A percentile compares a stretch with the other conserved stretches of the same genome.
phyloP scores from a whole-genome alignment of 2,329 filamentous ascomycete species.

The Aspergillus sp. region DNA sequence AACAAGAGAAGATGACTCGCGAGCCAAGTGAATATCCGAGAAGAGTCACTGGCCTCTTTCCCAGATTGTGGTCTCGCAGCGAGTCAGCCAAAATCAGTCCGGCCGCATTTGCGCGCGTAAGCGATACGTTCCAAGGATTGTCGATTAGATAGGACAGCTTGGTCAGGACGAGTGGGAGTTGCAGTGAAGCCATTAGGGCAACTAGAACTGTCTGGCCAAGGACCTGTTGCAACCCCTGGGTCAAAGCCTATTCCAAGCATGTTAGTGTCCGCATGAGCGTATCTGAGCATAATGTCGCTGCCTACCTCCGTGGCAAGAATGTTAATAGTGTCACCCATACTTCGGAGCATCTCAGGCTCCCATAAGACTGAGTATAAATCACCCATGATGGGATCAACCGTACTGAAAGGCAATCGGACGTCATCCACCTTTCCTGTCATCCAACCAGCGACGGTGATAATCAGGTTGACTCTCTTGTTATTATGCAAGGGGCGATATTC shows the following conservation, averaged over 20 bases:
- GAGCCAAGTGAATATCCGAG: constrained; percentile 93
- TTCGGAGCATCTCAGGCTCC: constrained; percentile 97
- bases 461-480: constrained; percentile 94
- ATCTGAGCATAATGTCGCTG: not conserved
- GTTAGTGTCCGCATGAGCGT: constrained; percentile 27
- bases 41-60: constrained; percentile 85
- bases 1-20: constrained; percentile 86
- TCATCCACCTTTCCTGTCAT: constrained; percentile 98
- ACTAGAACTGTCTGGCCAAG: constrained; percentile 86
- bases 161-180: constrained; percentile 86
- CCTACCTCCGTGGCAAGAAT: constrained; percentile 93
- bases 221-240: constrained; percentile 93
- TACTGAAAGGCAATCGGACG: constrained; percentile 91
- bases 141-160: constrained; percentile 96
- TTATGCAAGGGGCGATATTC: constrained; percentile 97
- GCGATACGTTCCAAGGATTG: constrained; percentile 97
- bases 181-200: constrained; percentile 86
- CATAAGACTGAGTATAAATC: constrained; percentile 96
- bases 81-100: constrained; percentile 94
- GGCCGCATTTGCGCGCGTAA: constrained; percentile 83
- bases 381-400: constrained; percentile 95
- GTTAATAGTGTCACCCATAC: constrained; percentile 98
- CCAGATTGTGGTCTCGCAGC: constrained; percentile 85
- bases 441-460: constrained; percentile 95
- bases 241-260: constrained; percentile 68